Evolutionary conservation across 2,329 filamentous ascomycete genomes (phyloP).

Genomic region (Hysterium pulicare): DNA sequence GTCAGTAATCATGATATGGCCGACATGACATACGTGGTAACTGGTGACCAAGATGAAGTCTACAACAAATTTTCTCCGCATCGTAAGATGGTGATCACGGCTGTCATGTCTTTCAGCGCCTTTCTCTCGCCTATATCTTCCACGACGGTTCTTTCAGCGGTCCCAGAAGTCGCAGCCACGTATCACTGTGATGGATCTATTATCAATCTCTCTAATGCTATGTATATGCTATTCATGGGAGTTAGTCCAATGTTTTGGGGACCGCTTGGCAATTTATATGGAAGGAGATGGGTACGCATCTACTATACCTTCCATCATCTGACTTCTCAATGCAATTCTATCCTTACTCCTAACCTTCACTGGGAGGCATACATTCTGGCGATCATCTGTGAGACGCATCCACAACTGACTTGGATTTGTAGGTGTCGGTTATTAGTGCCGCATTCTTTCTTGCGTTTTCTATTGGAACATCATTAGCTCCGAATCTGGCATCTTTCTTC

Average conservation of each 20-base stretch:
- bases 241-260: slow-evolving; percentile 63
- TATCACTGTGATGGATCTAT: slow-evolving; percentile 65
- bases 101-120: slow-evolving; percentile 68
- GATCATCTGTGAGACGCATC: too few relatives aligned
- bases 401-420: too few relatives aligned
- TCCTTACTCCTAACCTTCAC: too few relatives aligned
- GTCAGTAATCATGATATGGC: slow-evolving; percentile 33
- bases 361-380: too few relatives aligned
- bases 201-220: slow-evolving; percentile 70
- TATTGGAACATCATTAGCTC: slow-evolving; percentile 69
- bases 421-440: slow-evolving; percentile 60
- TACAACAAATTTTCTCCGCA: slow-evolving; percentile 62
- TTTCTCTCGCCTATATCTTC: slow-evolving; percentile 74
- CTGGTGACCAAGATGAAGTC: slow-evolving; percentile 46
- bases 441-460: slow-evolving; percentile 65
- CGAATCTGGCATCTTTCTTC: slow-evolving; percentile 68
- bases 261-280: slow-evolving; percentile 56
- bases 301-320: too few relatives aligned
- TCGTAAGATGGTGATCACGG: slow-evolving; percentile 66
- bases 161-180: slow-evolving; percentile 67
- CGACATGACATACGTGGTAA: slow-evolving; percentile 22
- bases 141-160: slow-evolving; percentile 69
- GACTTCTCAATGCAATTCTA: slow-evolving; percentile 1
- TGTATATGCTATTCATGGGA: slow-evolving; percentile 74
- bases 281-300: slow-evolving; percentile 46